A percentile compares a stretch with the other conserved stretches of the same genome.
phyloP scores from a whole-genome alignment of 352 stramenopile genomes.

The Globisporangium sylvaticum region DNA sequence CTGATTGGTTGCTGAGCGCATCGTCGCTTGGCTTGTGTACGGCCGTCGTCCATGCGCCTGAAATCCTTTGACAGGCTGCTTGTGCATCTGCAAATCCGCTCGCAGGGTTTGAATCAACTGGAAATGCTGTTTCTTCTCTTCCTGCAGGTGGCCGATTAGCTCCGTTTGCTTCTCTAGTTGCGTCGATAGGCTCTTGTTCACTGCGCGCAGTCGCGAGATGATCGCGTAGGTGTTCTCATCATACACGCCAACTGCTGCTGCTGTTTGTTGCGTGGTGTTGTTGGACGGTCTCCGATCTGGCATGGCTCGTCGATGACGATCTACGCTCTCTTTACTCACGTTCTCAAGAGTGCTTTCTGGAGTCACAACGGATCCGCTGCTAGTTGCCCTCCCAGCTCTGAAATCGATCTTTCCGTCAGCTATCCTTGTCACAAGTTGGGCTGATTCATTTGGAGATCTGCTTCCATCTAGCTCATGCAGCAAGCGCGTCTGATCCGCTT shows the following conservation, averaged over 20 bases:
- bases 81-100: slow-evolving; percentile 39
- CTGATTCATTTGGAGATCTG: neutral
- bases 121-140: slow-evolving; percentile 52
- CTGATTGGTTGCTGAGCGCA: neutral
- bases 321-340: neutral
- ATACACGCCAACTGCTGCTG: slow-evolving; percentile 19
- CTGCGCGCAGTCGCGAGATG: slow-evolving; percentile 37
- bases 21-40: slow-evolving; percentile 1
- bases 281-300: neutral
- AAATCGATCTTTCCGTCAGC: neutral
- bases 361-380: neutral
- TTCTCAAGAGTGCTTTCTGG: too few species aligned
- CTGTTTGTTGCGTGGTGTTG: neutral
- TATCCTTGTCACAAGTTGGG: neutral
- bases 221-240: slow-evolving; percentile 56
- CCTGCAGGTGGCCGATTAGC: slow-evolving; percentile 32
- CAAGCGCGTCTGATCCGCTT: neutral
- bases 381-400: neutral
- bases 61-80: slow-evolving; percentile 40
- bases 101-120: slow-evolving; percentile 37
- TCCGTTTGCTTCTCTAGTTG: slow-evolving; percentile 55
- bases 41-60: slow-evolving; percentile 11
- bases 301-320: neutral
- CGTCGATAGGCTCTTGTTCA: slow-evolving; percentile 41
- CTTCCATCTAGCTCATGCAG: neutral